phyloP scores from a whole-genome alignment of 2,329 filamentous ascomycete species.

The Leptographium lundbergii region DNA sequence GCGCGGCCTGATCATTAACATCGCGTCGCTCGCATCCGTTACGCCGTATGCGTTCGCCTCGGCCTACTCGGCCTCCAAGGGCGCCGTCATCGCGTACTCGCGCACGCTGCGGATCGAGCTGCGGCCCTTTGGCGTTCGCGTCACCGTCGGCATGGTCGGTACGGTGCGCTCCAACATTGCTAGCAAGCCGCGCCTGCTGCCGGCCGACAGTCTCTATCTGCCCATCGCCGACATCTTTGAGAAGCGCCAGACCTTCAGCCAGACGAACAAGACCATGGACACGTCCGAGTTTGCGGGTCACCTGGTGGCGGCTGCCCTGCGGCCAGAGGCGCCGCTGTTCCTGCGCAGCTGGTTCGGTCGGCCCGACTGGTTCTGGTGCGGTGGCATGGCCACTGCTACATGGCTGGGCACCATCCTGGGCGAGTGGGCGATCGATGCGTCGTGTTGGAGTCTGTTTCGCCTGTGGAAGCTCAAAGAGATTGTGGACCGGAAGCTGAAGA shows the following conservation, averaged over 20 bases:
- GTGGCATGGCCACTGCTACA: slow-evolving; percentile 18
- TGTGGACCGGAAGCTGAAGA: slow-evolving; percentile 14
- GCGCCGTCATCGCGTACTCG: slow-evolving; percentile 38
- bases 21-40: slow-evolving; percentile 37
- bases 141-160: slow-evolving; percentile 44
- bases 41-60: slow-evolving; percentile 40
- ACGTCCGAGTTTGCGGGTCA: slow-evolving; percentile 29
- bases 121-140: slow-evolving; percentile 39
- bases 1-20: slow-evolving; percentile 40
- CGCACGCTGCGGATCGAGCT: slow-evolving; percentile 41
- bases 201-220: slow-evolving; percentile 32
- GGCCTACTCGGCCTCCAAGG: slow-evolving; percentile 43
- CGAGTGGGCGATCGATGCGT: slow-evolving; percentile 25
- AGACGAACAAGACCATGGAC: slow-evolving; percentile 31
- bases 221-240: slow-evolving; percentile 32
- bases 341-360: slow-evolving; percentile 25
- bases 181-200: slow-evolving; percentile 27
- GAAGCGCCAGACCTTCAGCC: slow-evolving; percentile 32
- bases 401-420: slow-evolving; percentile 21
- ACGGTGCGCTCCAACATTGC: slow-evolving; percentile 40
- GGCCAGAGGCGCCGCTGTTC: slow-evolving; percentile 19
- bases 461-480: slow-evolving; percentile 20
- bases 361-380: slow-evolving; percentile 30
- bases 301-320: slow-evolving; percentile 29
- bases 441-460: slow-evolving; percentile 21